These are phyloP conservation scores for Lasiosphaeria ovina DNA, from an alignment of 495 filamentous ascomycete genomes.

Conservation along the genomic window DNA sequence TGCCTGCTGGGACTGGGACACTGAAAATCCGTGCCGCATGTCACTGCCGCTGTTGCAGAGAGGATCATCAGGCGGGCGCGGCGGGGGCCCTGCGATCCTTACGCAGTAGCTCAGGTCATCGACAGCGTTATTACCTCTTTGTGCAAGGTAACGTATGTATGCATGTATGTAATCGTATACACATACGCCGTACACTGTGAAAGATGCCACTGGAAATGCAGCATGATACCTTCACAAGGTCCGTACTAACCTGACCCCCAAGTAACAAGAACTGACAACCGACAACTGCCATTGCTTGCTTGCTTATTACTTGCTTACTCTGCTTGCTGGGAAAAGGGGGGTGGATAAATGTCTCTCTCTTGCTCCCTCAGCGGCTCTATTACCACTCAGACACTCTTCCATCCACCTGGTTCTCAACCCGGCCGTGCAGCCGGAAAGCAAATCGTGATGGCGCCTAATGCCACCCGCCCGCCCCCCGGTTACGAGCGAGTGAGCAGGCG, in stretches of 20 bases:
- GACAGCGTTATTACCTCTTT: not conserved
- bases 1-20: not conserved
- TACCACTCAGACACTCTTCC: not conserved
- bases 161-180: no score
- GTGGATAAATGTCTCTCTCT: constrained; percentile 5
- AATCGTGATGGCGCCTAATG: constrained; percentile 19
- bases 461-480: constrained; percentile 3
- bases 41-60: constrained; percentile 3
- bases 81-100: not conserved
- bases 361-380: not conserved
- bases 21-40: constrained; percentile 1
- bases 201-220: no score
- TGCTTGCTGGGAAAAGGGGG: not conserved
- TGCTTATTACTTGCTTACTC: not conserved
- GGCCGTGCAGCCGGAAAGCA: constrained; percentile 16
- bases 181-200: no score
- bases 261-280: no score
- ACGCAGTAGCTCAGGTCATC: not conserved
- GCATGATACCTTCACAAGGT: no score
- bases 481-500: not conserved
- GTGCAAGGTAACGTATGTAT: not conserved
- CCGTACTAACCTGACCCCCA: no score
- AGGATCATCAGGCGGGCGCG: not conserved
- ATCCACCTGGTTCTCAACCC: constrained; percentile 18
- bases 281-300: not conserved